A percentile compares a stretch with the other conserved stretches of the same genome.
These are phyloP conservation scores for Blastomyces emzantsi DNA, from an alignment of 2,329 filamentous ascomycete genomes.

Conservation along the genomic window DNA sequence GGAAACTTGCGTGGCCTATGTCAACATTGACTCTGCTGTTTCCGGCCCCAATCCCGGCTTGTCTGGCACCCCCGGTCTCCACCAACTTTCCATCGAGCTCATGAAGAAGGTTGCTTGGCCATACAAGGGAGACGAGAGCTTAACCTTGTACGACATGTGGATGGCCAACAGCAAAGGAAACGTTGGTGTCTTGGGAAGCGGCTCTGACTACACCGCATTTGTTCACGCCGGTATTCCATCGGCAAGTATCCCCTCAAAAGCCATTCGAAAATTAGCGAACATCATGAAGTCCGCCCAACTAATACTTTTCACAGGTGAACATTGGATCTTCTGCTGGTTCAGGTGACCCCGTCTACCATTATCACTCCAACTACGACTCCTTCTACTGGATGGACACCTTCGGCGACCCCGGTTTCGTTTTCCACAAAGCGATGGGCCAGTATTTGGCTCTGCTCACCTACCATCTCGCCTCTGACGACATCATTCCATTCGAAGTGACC, in stretches of 20 bases:
- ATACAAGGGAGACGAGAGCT: slow-evolving; percentile 28
- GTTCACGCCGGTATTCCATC: slow-evolving; percentile 37
- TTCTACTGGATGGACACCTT: slow-evolving; percentile 46
- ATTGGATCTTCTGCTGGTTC: slow-evolving; percentile 33
- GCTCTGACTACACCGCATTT: slow-evolving; percentile 42
- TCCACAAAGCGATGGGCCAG: slow-evolving; percentile 44
- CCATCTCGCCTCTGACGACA: slow-evolving; percentile 31
- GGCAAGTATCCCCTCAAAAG: slow-evolving; percentile 10
- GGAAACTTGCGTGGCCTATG: slow-evolving; percentile 38
- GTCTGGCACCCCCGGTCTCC: slow-evolving; percentile 35
- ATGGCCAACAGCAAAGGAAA: slow-evolving; percentile 25
- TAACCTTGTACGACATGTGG: slow-evolving; percentile 42
- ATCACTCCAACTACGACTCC: slow-evolving; percentile 41
- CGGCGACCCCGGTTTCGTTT: slow-evolving; percentile 44
- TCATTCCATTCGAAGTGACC: slow-evolving; percentile 33
- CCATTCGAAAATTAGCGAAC: neutral
- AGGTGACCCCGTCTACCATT: slow-evolving; percentile 39
- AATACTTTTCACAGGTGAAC: slow-evolving; percentile 26
- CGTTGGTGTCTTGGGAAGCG: slow-evolving; percentile 38
- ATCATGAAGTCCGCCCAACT: neutral
- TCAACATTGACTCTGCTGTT: slow-evolving; percentile 45
- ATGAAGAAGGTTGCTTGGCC: slow-evolving; percentile 39
- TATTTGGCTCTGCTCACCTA: slow-evolving; percentile 37
- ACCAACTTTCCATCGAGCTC: slow-evolving; percentile 26
- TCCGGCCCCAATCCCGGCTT: slow-evolving; percentile 36